These are phyloP conservation scores for Leccinum solheimii DNA, from an alignment of 1,284 basidiomycete species.

Conservation along the genomic window DNA sequence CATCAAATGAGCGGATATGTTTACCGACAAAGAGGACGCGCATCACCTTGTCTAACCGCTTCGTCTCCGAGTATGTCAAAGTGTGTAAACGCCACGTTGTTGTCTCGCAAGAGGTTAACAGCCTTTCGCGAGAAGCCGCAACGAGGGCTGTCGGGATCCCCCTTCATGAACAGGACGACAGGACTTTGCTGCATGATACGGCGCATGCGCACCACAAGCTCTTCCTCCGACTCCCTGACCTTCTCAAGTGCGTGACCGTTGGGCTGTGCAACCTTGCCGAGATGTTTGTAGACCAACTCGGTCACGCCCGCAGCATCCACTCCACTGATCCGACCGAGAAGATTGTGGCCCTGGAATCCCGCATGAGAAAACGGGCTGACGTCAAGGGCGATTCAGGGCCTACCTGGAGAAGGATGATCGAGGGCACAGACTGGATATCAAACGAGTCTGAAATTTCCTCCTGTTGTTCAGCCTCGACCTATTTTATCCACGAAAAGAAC, in stretches of 20 bases:
- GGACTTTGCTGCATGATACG: conserved; percentile 67
- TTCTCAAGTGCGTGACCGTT: conserved; percentile 37
- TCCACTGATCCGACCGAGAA: conserved; percentile 81
- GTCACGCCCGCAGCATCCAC: conserved; percentile 78
- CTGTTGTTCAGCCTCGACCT: conserved; percentile 89
- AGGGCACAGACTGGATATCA: conserved; percentile 88
- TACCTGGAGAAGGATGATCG: conserved; percentile 83
- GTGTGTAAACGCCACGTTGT: conserved; percentile 70
- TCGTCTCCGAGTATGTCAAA: conserved; percentile 91
- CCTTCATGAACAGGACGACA: conserved; percentile 98
- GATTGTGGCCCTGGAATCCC: conserved; percentile 77
- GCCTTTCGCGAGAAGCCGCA: conserved; percentile 96
- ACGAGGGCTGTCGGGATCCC: conserved; percentile 78
- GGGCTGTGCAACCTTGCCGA: conserved; percentile 38
- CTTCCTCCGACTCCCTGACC: conserved; percentile 59
- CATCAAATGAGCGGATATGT: conserved; percentile 56
- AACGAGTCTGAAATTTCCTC: conserved; percentile 93
- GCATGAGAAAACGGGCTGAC: background rate
- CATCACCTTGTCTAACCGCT: conserved; percentile 54
- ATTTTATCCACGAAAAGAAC: conserved; percentile 30
- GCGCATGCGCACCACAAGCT: conserved; percentile 63
- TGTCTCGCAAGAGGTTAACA: conserved; percentile 82
- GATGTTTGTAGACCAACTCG: conserved; percentile 61
- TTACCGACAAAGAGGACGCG: background rate
- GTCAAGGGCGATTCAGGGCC: conserved; percentile 21